phyloP scores from a whole-genome alignment of 2,329 filamentous ascomycete species.

The Venturia carpophila region DNA sequence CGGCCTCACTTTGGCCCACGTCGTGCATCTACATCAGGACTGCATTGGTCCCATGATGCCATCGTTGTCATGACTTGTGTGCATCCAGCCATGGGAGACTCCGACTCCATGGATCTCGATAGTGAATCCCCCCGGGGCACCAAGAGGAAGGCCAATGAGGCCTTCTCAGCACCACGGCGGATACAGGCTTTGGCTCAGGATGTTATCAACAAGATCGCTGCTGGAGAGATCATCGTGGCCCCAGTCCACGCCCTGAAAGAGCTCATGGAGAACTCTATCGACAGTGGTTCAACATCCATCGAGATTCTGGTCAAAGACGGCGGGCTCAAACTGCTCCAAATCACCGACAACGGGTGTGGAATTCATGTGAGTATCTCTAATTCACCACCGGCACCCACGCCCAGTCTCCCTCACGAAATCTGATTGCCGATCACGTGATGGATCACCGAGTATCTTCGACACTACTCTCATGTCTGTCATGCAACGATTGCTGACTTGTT shows the following conservation, averaged over 20 bases:
- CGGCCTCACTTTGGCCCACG: background rate
- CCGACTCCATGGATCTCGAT: too few species aligned
- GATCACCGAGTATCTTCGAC: background rate
- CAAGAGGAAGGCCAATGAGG: constrained; percentile 45
- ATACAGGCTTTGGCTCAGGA: constrained; percentile 77
- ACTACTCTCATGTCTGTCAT: background rate
- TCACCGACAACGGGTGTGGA: constrained; percentile 93
- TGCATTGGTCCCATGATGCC: background rate
- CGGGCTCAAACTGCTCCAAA: constrained; percentile 88
- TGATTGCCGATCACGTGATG: background rate
- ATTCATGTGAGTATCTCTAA: constrained; percentile 61
- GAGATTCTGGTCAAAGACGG: constrained; percentile 93
- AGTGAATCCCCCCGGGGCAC: constrained; percentile 26
- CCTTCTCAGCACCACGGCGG: constrained; percentile 33
- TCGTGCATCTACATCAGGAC: background rate
- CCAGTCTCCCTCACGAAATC: background rate
- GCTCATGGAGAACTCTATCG: constrained; percentile 91
- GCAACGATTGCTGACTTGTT: background rate
- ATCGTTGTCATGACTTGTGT: too few species aligned
- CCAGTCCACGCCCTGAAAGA: constrained; percentile 95
- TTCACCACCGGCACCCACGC: background rate
- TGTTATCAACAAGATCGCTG: constrained; percentile 97
- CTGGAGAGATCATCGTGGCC: constrained; percentile 95
- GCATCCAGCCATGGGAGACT: too few species aligned
- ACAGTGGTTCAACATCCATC: constrained; percentile 86